A percentile compares a stretch with the other conserved stretches of the same genome.
Conservation (phyloP, 2,329 filamentous ascomycete species). For the Ophidiomyces ophidiicola region DNA sequence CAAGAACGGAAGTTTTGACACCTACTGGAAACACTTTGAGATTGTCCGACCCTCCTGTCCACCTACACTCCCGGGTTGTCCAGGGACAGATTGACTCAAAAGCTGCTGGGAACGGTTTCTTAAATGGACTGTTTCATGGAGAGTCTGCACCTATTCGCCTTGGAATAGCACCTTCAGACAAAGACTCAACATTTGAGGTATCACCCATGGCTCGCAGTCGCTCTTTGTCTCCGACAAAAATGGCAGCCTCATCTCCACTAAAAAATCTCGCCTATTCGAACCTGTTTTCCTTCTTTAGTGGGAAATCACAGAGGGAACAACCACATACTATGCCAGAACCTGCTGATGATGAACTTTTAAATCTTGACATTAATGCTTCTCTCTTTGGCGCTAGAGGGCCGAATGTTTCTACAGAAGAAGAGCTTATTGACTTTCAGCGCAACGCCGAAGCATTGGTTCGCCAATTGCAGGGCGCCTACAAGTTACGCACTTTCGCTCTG, state of each 20-base stretch:
- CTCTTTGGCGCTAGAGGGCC: constrained; percentile 43
- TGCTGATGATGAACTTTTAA: constrained; percentile 43
- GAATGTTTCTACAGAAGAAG: constrained; percentile 40
- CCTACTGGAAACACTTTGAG: neutral
- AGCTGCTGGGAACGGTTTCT: constrained; percentile 10
- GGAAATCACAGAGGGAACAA: constrained; percentile 24
- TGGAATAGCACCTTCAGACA: constrained; percentile 7
- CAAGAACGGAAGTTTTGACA: constrained; percentile 6
- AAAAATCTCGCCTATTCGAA: constrained; percentile 26
- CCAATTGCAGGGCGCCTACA: constrained; percentile 46
- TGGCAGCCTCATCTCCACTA: constrained; percentile 23
- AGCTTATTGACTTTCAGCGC: constrained; percentile 45
- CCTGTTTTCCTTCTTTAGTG: constrained; percentile 35
- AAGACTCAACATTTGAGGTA: neutral
- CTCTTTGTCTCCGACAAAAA: constrained; percentile 17
- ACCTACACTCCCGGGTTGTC: too few species aligned
- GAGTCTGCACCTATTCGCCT: constrained; percentile 13
- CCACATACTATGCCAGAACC: constrained; percentile 24
- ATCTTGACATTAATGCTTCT: constrained; percentile 42
- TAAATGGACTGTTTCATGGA: constrained; percentile 15
- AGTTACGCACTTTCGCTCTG: constrained; percentile 39
- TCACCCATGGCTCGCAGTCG: constrained; percentile 1
- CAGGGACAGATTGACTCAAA: too few species aligned
- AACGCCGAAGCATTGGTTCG: constrained; percentile 45
- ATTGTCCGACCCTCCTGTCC: constrained; percentile 5